These are phyloP conservation scores for Meira nashicola DNA, from an alignment of 1,284 basidiomycete genomes.

Conservation along the genomic window DNA sequence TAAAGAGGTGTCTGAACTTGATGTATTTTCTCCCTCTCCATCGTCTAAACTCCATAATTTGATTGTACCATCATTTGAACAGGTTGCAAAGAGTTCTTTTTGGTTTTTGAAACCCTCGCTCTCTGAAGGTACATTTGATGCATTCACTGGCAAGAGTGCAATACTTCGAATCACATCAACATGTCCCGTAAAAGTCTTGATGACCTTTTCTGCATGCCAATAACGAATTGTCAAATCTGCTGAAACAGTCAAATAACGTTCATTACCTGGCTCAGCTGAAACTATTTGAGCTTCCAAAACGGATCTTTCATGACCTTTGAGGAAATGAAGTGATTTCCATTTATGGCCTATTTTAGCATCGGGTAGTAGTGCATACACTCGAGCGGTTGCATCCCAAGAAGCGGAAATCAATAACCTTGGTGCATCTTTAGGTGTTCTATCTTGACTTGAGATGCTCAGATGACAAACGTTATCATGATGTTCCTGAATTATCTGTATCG, in stretches of 20 bases:
- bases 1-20: not conserved
- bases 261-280: conserved; percentile 8
- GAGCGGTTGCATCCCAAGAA: conserved; percentile 31
- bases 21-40: too few relatives aligned
- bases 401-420: conserved; percentile 22
- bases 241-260: conserved; percentile 28
- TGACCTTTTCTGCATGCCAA: conserved; percentile 26
- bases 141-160: conserved; percentile 13
- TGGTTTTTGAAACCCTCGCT: not conserved
- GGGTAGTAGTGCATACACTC: conserved; percentile 13
- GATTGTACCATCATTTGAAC: conserved; percentile 2
- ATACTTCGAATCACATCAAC: conserved; percentile 29
- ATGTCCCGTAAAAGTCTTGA: conserved; percentile 27
- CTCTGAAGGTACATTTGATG: not conserved
- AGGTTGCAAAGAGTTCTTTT: not conserved
- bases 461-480: conserved; percentile 34
- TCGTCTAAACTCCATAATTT: conserved; percentile 5
- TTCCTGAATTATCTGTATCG: conserved; percentile 17
- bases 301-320: conserved; percentile 30
- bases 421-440: not conserved
- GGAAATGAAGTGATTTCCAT: conserved; percentile 18
- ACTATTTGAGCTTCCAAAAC: conserved; percentile 34
- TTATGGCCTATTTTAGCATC: conserved; percentile 4
- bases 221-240: conserved; percentile 34
- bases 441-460: not conserved